phyloP scores from a whole-genome alignment of 169 alveolate species.

The Ichthyophthirius multifiliis region DNA sequence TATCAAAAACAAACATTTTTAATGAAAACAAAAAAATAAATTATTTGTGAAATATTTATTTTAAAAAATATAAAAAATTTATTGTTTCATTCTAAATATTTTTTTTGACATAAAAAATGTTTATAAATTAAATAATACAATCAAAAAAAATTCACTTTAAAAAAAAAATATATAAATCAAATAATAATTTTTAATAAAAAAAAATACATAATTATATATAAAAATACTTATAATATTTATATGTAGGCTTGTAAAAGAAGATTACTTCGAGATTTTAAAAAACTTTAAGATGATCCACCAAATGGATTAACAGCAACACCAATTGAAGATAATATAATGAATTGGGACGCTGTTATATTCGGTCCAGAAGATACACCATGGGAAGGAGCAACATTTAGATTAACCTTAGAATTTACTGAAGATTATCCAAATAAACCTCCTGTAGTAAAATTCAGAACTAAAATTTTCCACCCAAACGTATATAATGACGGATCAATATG shows the following conservation, averaged over 20 bases:
- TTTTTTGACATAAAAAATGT: too few species aligned
- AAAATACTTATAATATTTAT: too few species aligned
- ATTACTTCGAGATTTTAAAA: conserved; percentile 91
- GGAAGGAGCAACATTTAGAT: conserved; percentile 96
- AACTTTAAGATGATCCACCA: conserved; percentile 91
- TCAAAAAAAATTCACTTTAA: too few species aligned
- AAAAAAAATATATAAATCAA: too few species aligned
- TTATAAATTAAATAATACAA: too few species aligned
- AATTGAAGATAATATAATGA: conserved; percentile 91
- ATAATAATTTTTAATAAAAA: too few species aligned
- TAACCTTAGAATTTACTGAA: conserved; percentile 83
- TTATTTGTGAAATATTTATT: too few species aligned
- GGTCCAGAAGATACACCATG: conserved; percentile 98
- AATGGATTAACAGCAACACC: conserved; percentile 96
- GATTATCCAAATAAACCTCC: conserved; percentile 88
- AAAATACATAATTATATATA: too few species aligned
- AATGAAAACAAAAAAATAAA: too few species aligned
- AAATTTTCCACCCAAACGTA: conserved; percentile 86
- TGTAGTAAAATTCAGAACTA: conserved; percentile 66
- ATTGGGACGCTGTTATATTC: conserved; percentile 96
- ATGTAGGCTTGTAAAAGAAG: conserved; percentile 67
- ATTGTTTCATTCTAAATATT: too few species aligned
- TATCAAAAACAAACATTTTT: too few species aligned
- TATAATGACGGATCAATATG: conserved; percentile 84
- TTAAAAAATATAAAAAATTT: too few species aligned